phyloP scores from a whole-genome alignment of 371 early-diverging fungal species.

The Apophysomyces elegans region DNA sequence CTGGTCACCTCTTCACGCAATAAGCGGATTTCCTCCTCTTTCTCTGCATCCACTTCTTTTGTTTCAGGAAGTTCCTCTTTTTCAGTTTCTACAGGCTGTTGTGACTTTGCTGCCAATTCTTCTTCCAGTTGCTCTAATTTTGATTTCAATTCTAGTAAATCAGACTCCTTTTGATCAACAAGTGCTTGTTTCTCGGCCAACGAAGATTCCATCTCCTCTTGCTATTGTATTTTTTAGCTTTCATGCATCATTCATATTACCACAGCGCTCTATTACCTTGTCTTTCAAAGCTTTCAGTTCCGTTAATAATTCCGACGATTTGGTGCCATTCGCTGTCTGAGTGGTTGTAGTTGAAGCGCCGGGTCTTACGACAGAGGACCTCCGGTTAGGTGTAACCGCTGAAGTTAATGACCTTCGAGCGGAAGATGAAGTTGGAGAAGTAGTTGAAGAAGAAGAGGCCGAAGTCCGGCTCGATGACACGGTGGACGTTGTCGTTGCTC shows the following conservation, averaged over 20 bases:
- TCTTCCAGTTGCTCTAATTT: slow-evolving; percentile 18
- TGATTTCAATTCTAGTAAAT: slow-evolving; percentile 16
- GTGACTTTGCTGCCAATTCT: slow-evolving; percentile 9
- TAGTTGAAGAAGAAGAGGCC: slow-evolving; percentile 13
- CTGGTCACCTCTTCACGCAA: background rate
- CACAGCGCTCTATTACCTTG: slow-evolving; percentile 16
- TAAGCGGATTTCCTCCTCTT: background rate
- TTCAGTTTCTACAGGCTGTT: background rate
- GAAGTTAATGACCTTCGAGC: slow-evolving; percentile 14
- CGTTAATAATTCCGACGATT: slow-evolving; percentile 22
- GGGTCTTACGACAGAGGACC: slow-evolving; percentile 14
- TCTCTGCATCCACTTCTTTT: background rate
- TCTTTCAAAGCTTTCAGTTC: slow-evolving; percentile 27
- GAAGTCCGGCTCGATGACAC: slow-evolving; percentile 18
- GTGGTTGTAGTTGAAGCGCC: slow-evolving; percentile 19
- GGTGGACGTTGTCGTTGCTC: slow-evolving; percentile 16
- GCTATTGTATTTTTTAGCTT: slow-evolving; percentile 13
- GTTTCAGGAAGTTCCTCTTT: background rate
- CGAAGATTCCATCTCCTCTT: slow-evolving; percentile 19
- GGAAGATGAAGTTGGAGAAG: slow-evolving; percentile 19
- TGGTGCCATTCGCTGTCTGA: slow-evolving; percentile 17
- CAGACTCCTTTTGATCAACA: slow-evolving; percentile 23
- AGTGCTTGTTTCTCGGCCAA: slow-evolving; percentile 22
- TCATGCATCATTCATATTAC: background rate
- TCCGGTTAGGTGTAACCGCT: slow-evolving; percentile 7